A percentile compares a stretch with the other conserved stretches of the same genome.
Conservation (phyloP, 2,329 filamentous ascomycete species). For the Xylariaceae sp. region DNA sequence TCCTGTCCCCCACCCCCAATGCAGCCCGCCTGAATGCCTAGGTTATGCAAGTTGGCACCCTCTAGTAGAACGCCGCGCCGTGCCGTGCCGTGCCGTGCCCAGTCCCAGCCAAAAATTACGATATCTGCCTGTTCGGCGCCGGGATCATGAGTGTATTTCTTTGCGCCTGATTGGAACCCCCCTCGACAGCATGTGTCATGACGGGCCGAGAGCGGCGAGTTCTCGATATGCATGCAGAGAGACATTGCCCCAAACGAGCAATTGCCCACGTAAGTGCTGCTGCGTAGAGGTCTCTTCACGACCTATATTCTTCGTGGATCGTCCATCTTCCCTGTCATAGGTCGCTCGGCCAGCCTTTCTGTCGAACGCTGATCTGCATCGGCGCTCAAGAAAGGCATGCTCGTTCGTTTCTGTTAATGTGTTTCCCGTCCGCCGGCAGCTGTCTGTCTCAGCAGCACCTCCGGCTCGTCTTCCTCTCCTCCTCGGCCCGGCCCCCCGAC, state of each 20-base stretch:
- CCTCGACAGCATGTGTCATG: neutral
- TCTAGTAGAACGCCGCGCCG: constrained; percentile 9
- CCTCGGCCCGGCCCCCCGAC: constrained; percentile 8
- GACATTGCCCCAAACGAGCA: too few relatives aligned
- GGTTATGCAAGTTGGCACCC: constrained; percentile 2
- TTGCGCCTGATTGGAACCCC: too few relatives aligned
- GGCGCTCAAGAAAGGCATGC: neutral
- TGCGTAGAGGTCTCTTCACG: too few relatives aligned
- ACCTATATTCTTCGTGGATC: too few relatives aligned
- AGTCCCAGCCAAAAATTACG: neutral
- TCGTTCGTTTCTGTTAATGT: neutral
- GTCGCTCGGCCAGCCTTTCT: too few relatives aligned
- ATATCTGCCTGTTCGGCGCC: too few relatives aligned
- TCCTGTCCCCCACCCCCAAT: neutral
- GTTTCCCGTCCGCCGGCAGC: neutral
- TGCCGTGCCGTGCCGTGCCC: constrained; percentile 4
- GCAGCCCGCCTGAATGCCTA: neutral
- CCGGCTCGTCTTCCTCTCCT: constrained; percentile 13
- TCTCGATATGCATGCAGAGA: neutral
- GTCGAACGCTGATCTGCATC: neutral
- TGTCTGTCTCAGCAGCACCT: constrained; percentile 16
- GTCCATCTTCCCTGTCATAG: too few relatives aligned
- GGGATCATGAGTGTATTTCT: too few relatives aligned
- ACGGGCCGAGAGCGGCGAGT: neutral
- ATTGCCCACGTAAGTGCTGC: too few relatives aligned